Base-by-base conservation (phyloP, 2,329 filamentous ascomycete genomes). In the Periconia digitata region DNA sequence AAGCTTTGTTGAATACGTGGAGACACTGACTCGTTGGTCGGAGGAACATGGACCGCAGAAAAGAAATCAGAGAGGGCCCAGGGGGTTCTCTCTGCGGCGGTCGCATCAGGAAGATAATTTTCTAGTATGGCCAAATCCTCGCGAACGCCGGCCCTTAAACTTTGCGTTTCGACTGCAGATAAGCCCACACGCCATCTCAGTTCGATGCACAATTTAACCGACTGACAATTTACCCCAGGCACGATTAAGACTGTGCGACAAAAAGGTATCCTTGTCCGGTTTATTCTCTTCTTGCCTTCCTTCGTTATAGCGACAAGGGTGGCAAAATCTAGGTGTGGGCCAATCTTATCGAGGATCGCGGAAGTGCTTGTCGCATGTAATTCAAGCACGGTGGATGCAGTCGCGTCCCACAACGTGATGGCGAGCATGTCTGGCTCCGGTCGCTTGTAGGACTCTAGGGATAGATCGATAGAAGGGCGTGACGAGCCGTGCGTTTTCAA, bases 41-140 rank as follows among this genome's bases (percentile, higher is more conserved):
- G 21, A 1, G 88, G 85, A 2, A 85, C 78, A 60, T 85, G 80
- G 1, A 87, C 85, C 15, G 83, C 82, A 44, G 87, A 79, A 59
- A 91, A 92, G 63, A 92, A 92, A 48, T 81, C 78, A 41, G 77
- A 74, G 10, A 79, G 74, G 3, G 72, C 71, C 76, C 78, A 80
- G 43, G 56, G 63, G 17, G 59, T 52, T 8, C 55, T 46, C n/a
- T 47, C 49, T 18, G 51, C 44, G 5, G 35, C 32, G 8, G 40
- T 45, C 0, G 44, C 40, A 21, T 51, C 46, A 3, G 54, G 59
- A 32, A 67, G 49, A 42, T 69, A 69, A 8, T 35, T 56, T 13
- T 53, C 47, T 1, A 71, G 56, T 17, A 70, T 46, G 7, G 53
- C 53, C 21, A 67, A 36, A 32, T 70, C 66, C 13, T 54, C 56